Percentiles rank a stretch among this genome's conserved stretches.
Conservation (phyloP, 257 asterid genomes). For the Jaltomata sinuosa region DNA sequence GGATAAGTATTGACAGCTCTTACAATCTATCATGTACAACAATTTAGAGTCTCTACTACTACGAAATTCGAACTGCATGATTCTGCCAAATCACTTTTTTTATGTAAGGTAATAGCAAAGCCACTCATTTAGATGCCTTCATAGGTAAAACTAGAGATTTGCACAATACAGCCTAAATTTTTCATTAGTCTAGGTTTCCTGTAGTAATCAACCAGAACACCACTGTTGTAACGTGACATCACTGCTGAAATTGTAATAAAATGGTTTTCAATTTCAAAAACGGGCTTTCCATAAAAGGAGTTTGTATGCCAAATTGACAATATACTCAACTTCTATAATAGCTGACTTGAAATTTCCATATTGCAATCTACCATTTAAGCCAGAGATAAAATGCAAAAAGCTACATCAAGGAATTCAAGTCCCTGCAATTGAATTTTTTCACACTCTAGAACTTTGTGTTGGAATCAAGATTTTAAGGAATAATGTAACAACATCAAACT, state of each 20-base stretch:
- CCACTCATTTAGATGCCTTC: background rate
- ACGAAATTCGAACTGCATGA: background rate
- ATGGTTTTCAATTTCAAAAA: background rate
- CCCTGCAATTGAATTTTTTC: background rate
- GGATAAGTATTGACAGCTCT: background rate
- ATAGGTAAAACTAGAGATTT: background rate
- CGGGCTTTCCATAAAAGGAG: background rate
- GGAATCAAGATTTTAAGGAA: background rate
- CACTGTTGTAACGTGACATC: background rate
- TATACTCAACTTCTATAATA: background rate
- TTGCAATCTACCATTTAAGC: background rate
- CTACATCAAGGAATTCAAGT: background rate
- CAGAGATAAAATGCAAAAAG: background rate
- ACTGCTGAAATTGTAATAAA: background rate
- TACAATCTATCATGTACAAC: background rate
- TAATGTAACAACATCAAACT: background rate
- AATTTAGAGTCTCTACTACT: background rate
- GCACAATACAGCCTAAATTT: background rate
- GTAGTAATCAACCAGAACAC: background rate
- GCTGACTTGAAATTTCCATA: background rate
- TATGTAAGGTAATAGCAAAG: background rate
- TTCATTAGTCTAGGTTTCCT: background rate
- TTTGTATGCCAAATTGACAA: background rate
- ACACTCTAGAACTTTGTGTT: background rate
- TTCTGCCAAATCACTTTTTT: background rate